phyloP scores from a whole-genome alignment of 257 asterid species.

The Nicotiana paniculata region DNA sequence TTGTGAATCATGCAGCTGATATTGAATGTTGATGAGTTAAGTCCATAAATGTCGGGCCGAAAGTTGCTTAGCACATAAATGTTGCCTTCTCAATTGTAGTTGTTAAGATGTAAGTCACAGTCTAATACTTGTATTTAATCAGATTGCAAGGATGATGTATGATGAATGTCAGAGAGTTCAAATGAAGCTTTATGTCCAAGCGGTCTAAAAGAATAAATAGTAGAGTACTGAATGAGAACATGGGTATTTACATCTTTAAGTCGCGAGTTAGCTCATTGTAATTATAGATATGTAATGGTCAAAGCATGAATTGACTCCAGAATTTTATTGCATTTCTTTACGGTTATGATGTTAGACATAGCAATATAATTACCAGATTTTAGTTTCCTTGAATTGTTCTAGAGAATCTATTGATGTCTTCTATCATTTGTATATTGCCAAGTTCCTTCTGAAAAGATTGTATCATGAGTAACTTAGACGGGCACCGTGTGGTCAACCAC shows the following conservation, averaged over 20 bases:
- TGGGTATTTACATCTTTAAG: not conserved
- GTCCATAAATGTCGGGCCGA: not conserved
- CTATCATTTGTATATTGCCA: not conserved
- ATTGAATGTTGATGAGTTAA: not conserved
- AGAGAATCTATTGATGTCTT: not conserved
- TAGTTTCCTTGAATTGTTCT: not conserved
- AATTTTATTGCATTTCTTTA: not conserved
- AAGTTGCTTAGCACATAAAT: not conserved
- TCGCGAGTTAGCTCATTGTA: not conserved
- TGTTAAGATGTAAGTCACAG: slow-evolving; percentile 16
- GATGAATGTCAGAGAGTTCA: slow-evolving; percentile 50
- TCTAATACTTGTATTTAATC: slow-evolving; percentile 43
- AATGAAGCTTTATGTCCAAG: slow-evolving; percentile 28
- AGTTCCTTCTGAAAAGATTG: not conserved
- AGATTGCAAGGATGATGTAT: slow-evolving; percentile 62
- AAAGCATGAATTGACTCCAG: not conserved
- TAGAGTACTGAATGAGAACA: slow-evolving; percentile 25
- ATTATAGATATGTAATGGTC: not conserved
- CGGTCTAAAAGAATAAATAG: slow-evolving; percentile 29
- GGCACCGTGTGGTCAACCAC: not conserved
- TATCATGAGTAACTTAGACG: not conserved
- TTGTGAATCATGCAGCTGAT: slow-evolving; percentile 5
- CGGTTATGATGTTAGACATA: not conserved
- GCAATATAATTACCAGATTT: not conserved
- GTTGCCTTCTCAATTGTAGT: slow-evolving; percentile 4